Conservation (phyloP, 2,329 filamentous ascomycete genomes). For the Epichloe aotearoae region DNA sequence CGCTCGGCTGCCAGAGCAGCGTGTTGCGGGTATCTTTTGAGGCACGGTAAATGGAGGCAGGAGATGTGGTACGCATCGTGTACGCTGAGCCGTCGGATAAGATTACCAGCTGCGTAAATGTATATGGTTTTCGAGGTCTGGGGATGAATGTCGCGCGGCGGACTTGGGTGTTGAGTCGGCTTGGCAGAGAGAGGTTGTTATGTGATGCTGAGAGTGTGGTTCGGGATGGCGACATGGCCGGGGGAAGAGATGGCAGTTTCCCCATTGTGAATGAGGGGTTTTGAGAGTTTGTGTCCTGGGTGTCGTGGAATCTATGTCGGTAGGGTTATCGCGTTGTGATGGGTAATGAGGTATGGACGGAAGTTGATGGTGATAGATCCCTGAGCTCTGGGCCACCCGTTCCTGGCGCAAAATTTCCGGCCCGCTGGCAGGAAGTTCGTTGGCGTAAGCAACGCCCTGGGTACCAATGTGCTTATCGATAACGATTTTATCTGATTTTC, state of each 20-base stretch:
- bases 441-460: not conserved
- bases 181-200: slow-evolving; percentile 13
- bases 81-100: slow-evolving; percentile 84
- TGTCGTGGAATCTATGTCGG: not conserved
- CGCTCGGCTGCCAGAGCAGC: slow-evolving; percentile 78
- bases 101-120: slow-evolving; percentile 91
- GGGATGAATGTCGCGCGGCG: slow-evolving; percentile 75
- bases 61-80: slow-evolving; percentile 65
- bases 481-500: not conserved
- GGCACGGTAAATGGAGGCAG: slow-evolving; percentile 43
- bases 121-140: slow-evolving; percentile 85
- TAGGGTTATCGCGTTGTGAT: not conserved
- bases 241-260: slow-evolving; percentile 15
- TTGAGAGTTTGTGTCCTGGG: not conserved
- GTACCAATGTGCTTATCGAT: slow-evolving; percentile 5
- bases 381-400: not conserved
- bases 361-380: not conserved
- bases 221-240: slow-evolving; percentile 17
- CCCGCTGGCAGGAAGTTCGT: not conserved
- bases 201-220: slow-evolving; percentile 7
- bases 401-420: slow-evolving; percentile 13
- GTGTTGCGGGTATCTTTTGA: slow-evolving; percentile 82
- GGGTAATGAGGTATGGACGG: not conserved
- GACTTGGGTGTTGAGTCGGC: slow-evolving; percentile 36
- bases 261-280: slow-evolving; percentile 12